These are phyloP conservation scores for Porogramme epimiltina DNA, from an alignment of 1,284 basidiomycete species.

Conservation along the genomic window DNA sequence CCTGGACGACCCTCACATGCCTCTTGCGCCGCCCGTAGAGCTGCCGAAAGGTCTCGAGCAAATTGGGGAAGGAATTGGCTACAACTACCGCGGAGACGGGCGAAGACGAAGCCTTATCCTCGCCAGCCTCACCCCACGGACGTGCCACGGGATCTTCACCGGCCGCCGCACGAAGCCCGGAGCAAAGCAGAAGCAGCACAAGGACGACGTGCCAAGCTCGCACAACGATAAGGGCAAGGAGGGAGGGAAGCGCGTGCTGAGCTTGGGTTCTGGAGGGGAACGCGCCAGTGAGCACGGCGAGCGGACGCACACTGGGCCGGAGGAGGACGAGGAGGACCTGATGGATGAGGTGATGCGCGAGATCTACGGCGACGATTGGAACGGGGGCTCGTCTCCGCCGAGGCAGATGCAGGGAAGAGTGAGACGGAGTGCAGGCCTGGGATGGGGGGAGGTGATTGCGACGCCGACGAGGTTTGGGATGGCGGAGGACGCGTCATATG, in stretches of 20 bases:
- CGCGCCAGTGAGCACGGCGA: not conserved
- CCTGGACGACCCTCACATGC: slow-evolving; percentile 18
- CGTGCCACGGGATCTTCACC: slow-evolving; percentile 26
- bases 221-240: slow-evolving; percentile 6
- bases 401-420: slow-evolving; percentile 1
- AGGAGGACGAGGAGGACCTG: slow-evolving; percentile 27
- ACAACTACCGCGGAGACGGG: slow-evolving; percentile 33
- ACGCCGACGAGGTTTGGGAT: slow-evolving; percentile 5
- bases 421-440: slow-evolving; percentile 14
- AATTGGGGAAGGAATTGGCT: slow-evolving; percentile 58
- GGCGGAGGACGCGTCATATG: slow-evolving; percentile 24
- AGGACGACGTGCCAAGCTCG: not conserved
- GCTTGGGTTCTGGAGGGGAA: no score
- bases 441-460: slow-evolving; percentile 16
- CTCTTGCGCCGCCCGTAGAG: slow-evolving; percentile 22
- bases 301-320: not conserved
- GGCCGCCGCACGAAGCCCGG: slow-evolving; percentile 14
- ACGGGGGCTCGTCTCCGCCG: slow-evolving; percentile 10
- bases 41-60: slow-evolving; percentile 51
- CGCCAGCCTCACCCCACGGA: slow-evolving; percentile 25
- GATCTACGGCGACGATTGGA: slow-evolving; percentile 31
- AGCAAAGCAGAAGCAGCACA: slow-evolving; percentile 16
- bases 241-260: not conserved
- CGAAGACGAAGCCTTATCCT: slow-evolving; percentile 21
- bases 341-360: slow-evolving; percentile 34